Evolutionary conservation across 495 filamentous ascomycete species (phyloP).

Genomic region (Margaritispora aquatica): DNA sequence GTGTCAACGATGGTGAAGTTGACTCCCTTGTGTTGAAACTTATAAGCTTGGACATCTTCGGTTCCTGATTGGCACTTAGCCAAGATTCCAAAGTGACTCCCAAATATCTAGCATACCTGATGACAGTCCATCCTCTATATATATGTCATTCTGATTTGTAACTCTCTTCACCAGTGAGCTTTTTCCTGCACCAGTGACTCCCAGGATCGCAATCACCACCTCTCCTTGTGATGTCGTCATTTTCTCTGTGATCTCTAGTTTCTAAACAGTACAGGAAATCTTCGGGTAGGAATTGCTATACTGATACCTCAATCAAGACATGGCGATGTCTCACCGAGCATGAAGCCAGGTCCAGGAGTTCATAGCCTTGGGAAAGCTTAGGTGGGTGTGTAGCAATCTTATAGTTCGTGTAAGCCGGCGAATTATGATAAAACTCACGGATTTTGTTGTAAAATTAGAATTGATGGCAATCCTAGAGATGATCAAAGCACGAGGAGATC

Average conservation of each 20-base stretch:
- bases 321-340: neutral
- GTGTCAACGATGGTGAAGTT: slow-evolving; percentile 31
- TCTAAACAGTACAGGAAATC: neutral
- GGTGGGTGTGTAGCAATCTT: neutral
- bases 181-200: slow-evolving; percentile 1
- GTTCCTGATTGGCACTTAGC: neutral
- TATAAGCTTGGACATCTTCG: slow-evolving; percentile 1
- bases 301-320: neutral
- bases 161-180: neutral
- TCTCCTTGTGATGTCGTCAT: neutral
- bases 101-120: neutral
- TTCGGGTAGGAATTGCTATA: neutral
- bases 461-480: neutral
- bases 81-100: neutral
- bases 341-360: neutral
- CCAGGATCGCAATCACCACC: slow-evolving; percentile 1
- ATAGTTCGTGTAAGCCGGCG: neutral
- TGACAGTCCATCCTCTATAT: neutral
- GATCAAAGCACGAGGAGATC: neutral
- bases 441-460: neutral
- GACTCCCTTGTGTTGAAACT: neutral
- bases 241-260: neutral
- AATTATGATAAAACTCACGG: neutral
- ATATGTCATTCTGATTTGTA: neutral
- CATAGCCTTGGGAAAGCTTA: neutral